Percentiles rank a stretch among this genome's conserved stretches.
phyloP scores from a whole-genome alignment of 176 grass and related monocot genomes.

The Eremochloa ophiuroides region DNA sequence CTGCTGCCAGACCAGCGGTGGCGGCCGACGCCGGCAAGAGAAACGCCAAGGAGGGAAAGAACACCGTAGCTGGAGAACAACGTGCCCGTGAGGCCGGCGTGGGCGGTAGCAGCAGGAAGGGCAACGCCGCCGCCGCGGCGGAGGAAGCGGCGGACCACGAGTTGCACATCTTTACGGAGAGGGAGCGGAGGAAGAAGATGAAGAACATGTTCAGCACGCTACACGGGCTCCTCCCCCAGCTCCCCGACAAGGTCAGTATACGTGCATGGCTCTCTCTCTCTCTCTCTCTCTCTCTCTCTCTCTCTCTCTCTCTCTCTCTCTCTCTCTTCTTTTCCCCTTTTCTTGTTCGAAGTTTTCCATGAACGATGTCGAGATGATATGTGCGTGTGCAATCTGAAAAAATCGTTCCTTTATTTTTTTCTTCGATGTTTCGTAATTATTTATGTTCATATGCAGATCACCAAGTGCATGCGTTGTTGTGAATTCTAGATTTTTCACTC shows the following conservation, averaged over 20 bases:
- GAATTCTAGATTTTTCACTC: too few species aligned
- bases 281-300: background rate
- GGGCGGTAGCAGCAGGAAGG: background rate
- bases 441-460: too few species aligned
- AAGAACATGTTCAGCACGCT: constrained; percentile 42
- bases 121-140: background rate
- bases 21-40: too few species aligned
- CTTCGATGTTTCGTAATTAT: too few species aligned
- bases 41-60: background rate
- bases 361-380: too few species aligned
- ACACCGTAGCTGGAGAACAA: background rate
- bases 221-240: constrained; percentile 30
- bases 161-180: constrained; percentile 37
- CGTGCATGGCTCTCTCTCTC: background rate
- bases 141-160: background rate
- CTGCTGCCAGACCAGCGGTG: background rate
- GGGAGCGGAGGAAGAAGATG: constrained; percentile 48
- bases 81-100: background rate
- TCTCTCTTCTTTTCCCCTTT: too few species aligned
- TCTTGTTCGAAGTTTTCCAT: too few species aligned
- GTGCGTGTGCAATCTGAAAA: too few species aligned
- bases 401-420: too few species aligned
- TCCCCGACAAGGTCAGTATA: constrained; percentile 25
- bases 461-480: too few species aligned
- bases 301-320: background rate